phyloP scores from a whole-genome alignment of 352 stramenopile genomes.

The Globisporangium uncinulatum region DNA sequence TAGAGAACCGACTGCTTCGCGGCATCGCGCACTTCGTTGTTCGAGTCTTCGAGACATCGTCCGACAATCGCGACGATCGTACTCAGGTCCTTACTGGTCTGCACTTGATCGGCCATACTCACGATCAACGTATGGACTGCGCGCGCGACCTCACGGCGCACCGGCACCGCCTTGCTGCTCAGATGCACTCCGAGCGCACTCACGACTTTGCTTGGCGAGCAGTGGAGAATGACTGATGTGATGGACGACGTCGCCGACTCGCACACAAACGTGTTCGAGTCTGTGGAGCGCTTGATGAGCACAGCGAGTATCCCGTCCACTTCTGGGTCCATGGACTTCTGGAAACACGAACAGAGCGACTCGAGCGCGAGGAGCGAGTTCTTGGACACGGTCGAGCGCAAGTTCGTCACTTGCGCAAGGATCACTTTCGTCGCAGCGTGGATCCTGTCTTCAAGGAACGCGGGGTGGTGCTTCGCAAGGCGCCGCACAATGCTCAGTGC shows the following conservation, averaged over 20 bases:
- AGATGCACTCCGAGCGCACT: conserved; percentile 33
- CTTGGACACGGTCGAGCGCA: conserved; percentile 70
- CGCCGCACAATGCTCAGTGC: conserved; percentile 51
- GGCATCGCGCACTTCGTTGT: conserved; percentile 67
- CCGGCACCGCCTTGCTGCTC: conserved; percentile 36
- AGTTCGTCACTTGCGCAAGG: conserved; percentile 54
- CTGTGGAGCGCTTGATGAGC: conserved; percentile 55
- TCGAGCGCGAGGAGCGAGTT: conserved; percentile 72
- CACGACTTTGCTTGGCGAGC: conserved; percentile 42
- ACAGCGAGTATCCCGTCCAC: conserved; percentile 53
- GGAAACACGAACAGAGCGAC: conserved; percentile 40
- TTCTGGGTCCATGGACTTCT: conserved; percentile 46
- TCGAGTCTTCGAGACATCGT: conserved; percentile 65
- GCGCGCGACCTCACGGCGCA: conserved; percentile 58
- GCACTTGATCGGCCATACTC: conserved; percentile 25
- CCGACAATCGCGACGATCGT: conserved; percentile 41
- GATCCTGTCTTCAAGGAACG: conserved; percentile 38
- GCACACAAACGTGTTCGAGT: conserved; percentile 76
- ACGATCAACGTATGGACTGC: conserved; percentile 46
- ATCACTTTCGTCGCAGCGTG: conserved; percentile 41
- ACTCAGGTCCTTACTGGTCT: conserved; percentile 31
- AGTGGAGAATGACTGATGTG: conserved; percentile 45
- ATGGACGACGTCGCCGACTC: conserved; percentile 47
- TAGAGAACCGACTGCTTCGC: conserved; percentile 61
- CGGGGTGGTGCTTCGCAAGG: conserved; percentile 43